Percentiles rank a stretch among this genome's conserved stretches.
phyloP scores from a whole-genome alignment of 108 stramenopile species.

The Mediolabrus comicus region DNA sequence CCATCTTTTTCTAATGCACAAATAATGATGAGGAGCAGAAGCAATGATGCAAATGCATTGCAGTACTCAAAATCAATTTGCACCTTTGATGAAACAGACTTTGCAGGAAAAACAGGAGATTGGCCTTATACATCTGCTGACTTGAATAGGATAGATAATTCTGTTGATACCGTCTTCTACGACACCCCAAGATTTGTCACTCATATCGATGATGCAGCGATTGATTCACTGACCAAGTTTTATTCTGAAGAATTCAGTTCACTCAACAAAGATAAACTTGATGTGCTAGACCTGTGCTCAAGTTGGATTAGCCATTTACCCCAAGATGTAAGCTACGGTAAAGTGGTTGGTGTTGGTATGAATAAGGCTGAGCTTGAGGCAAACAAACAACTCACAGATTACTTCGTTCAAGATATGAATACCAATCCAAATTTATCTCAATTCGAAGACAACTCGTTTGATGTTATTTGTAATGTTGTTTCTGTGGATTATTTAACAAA shows the following conservation, averaged over 20 bases:
- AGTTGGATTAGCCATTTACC: slow-evolving; percentile 76
- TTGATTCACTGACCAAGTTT: slow-evolving; percentile 51
- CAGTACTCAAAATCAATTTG: slow-evolving; percentile 43
- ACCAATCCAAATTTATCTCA: slow-evolving; percentile 44
- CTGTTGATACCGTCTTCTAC: slow-evolving; percentile 64
- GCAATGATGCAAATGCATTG: not conserved
- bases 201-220: slow-evolving; percentile 78
- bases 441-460: slow-evolving; percentile 70
- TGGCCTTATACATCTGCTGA: slow-evolving; percentile 60
- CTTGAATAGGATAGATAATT: slow-evolving; percentile 64
- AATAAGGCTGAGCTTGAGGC: slow-evolving; percentile 62
- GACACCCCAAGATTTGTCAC: slow-evolving; percentile 68
- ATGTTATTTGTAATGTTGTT: slow-evolving; percentile 68
- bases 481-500: slow-evolving; percentile 77
- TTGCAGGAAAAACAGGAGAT: slow-evolving; percentile 48
- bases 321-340: slow-evolving; percentile 36
- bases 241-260: slow-evolving; percentile 51
- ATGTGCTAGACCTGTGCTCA: slow-evolving; percentile 76
- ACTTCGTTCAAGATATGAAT: slow-evolving; percentile 67
- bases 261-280: slow-evolving; percentile 34
- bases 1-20: too few species aligned
- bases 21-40: not conserved
- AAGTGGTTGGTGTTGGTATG: slow-evolving; percentile 74
- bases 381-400: slow-evolving; percentile 64
- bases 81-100: slow-evolving; percentile 60